Evolutionary conservation across 345 rosid species (phyloP).

Genomic region (Pelargonium nanum): DNA sequence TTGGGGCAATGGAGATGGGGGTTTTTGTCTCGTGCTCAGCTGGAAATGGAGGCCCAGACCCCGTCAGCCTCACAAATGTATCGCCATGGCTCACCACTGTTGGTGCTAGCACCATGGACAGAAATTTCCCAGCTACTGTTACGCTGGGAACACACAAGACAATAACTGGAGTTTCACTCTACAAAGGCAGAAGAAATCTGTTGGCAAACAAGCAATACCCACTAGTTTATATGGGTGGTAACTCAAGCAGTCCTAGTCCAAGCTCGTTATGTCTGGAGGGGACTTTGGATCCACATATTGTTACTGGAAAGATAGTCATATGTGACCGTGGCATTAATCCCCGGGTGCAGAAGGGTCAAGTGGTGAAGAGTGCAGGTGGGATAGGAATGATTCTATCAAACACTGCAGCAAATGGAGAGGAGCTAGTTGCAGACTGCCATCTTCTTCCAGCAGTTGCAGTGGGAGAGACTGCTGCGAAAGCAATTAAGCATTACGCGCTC

Average conservation of each 20-base stretch:
- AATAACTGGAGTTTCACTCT: conserved; percentile 51
- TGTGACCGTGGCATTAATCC: conserved; percentile 66
- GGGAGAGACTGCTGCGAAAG: conserved; percentile 68
- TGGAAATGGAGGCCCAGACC: conserved; percentile 67
- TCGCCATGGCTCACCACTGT: conserved; percentile 84
- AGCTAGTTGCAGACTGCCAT: conserved; percentile 85
- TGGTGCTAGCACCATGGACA: conserved; percentile 72
- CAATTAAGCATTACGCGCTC: conserved; percentile 47
- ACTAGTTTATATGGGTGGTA: conserved; percentile 46
- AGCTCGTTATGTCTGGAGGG: conserved; percentile 52
- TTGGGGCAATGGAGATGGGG: conserved; percentile 88
- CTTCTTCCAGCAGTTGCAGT: conserved; percentile 72
- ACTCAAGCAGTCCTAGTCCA: conserved; percentile 44
- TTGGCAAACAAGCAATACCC: conserved; percentile 33
- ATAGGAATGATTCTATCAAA: conserved; percentile 55
- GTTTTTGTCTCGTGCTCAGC: conserved; percentile 64
- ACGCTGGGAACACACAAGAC: conserved; percentile 35
- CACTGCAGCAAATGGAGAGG: conserved; percentile 73
- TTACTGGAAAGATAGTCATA: conserved; percentile 58
- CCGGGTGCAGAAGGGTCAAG: conserved; percentile 54
- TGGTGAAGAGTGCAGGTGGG: conserved; percentile 59
- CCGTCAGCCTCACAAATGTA: conserved; percentile 50
- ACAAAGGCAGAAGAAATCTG: conserved; percentile 35
- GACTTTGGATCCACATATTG: conserved; percentile 33
- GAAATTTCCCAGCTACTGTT: conserved; percentile 57